These are phyloP conservation scores for Talaromyces sp. DNA, from an alignment of 2,329 filamentous ascomycete genomes.

Conservation along the genomic window DNA sequence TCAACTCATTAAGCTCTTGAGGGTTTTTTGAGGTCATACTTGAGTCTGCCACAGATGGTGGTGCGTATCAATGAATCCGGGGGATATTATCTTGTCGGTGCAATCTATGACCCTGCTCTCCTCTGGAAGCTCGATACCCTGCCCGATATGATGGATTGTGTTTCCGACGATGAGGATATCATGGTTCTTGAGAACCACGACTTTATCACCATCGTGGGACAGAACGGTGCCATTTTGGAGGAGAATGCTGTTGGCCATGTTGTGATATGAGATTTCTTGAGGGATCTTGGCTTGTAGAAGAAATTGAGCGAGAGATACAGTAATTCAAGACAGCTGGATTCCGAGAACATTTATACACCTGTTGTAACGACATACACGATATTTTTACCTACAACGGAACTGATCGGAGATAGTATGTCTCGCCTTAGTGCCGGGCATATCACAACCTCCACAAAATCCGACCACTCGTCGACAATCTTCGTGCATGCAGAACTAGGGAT, in stretches of 20 bases:
- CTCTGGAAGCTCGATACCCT: not conserved
- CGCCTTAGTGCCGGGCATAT: not conserved
- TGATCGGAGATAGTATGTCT: not conserved
- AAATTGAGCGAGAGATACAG: not conserved
- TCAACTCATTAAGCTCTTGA: not conserved
- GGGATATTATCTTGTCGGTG: slow-evolving; percentile 10
- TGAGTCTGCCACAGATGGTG: slow-evolving; percentile 17
- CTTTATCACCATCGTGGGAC: not conserved
- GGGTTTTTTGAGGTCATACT: not conserved
- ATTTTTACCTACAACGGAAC: not conserved
- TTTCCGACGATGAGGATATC: slow-evolving; percentile 4
- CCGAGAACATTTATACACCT: not conserved
- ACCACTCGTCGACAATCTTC: not conserved
- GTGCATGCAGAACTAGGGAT: not conserved
- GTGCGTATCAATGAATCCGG: slow-evolving; percentile 12
- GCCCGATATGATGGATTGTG: not conserved
- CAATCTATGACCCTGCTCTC: slow-evolving; percentile 5
- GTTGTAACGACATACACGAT: not conserved
- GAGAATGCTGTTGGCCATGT: not conserved
- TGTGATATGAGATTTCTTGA: not conserved
- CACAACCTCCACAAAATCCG: not conserved
- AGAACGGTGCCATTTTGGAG: slow-evolving; percentile 10
- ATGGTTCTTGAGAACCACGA: not conserved
- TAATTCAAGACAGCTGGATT: too few relatives aligned
- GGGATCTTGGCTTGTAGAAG: not conserved